phyloP scores from a whole-genome alignment of 2,329 filamentous ascomycete species.

The Trichoderma aggressivum region DNA sequence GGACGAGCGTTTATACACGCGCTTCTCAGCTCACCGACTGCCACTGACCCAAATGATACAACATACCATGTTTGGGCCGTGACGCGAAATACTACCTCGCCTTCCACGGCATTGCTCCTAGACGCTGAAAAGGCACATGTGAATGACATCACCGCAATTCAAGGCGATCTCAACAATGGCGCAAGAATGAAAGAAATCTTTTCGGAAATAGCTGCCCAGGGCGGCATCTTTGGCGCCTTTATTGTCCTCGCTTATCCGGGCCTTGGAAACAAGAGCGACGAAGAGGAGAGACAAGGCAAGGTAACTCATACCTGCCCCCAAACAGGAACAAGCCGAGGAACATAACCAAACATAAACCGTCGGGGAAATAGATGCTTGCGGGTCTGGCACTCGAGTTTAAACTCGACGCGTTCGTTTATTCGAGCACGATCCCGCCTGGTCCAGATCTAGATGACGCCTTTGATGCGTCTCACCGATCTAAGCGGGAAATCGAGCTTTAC shows the following conservation, averaged over 20 bases:
- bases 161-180: conserved; percentile 8
- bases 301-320: not conserved
- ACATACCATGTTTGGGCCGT: not conserved
- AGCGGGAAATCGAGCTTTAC: conserved; percentile 5
- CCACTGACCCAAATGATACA: not conserved
- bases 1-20: conserved; percentile 11
- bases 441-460: not conserved
- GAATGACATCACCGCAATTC: not conserved
- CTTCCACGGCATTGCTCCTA: not conserved
- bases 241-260: conserved; percentile 9
- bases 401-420: conserved; percentile 2
- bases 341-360: not conserved
- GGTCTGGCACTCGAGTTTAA: conserved; percentile 10
- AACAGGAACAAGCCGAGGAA: not conserved
- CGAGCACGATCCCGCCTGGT: conserved; percentile 8
- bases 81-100: not conserved
- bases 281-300: conserved; percentile 14
- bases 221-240: conserved; percentile 8
- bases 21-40: not conserved
- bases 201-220: not conserved
- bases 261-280: conserved; percentile 12
- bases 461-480: conserved; percentile 4
- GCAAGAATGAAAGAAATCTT: not conserved
- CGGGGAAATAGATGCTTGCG: not conserved
- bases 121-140: not conserved